These are phyloP conservation scores for Stentor roeselii DNA, from an alignment of 73 alveolate species.

Conservation along the genomic window DNA sequence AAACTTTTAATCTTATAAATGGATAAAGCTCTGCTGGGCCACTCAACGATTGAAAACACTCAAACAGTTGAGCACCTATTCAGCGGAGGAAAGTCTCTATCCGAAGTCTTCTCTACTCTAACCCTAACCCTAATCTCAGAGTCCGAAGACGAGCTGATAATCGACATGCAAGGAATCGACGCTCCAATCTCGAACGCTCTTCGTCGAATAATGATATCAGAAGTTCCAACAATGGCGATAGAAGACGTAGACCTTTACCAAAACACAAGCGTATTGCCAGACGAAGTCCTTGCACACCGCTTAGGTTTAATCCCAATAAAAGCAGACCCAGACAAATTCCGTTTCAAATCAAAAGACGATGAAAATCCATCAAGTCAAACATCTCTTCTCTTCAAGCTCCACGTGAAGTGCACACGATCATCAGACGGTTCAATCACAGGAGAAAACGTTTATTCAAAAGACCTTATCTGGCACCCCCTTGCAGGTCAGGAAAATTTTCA, in stretches of 20 bases:
- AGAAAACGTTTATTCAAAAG: constrained; percentile 60
- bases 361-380: constrained; percentile 8
- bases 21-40: background rate
- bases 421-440: background rate
- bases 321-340: constrained; percentile 90
- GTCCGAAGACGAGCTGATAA: constrained; percentile 78
- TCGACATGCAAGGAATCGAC: constrained; percentile 88
- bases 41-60: background rate
- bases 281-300: constrained; percentile 96
- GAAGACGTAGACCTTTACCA: constrained; percentile 90
- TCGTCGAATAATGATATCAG: constrained; percentile 95
- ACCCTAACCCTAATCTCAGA: background rate
- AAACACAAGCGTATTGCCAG: constrained; percentile 95
- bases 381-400: constrained; percentile 17
- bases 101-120: background rate
- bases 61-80: constrained; percentile 18
- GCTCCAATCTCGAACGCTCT: constrained; percentile 97
- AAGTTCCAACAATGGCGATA: constrained; percentile 98
- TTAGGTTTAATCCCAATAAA: constrained; percentile 93
- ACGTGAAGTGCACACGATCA: constrained; percentile 18
- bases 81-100: background rate
- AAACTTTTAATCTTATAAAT: too few species aligned
- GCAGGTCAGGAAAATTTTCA: constrained; percentile 73
- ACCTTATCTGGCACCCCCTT: constrained; percentile 74
- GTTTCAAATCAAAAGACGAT: constrained; percentile 19